These are phyloP conservation scores for Porcisia deanei DNA, from an alignment of 208 protist genomes.

Conservation along the genomic window DNA sequence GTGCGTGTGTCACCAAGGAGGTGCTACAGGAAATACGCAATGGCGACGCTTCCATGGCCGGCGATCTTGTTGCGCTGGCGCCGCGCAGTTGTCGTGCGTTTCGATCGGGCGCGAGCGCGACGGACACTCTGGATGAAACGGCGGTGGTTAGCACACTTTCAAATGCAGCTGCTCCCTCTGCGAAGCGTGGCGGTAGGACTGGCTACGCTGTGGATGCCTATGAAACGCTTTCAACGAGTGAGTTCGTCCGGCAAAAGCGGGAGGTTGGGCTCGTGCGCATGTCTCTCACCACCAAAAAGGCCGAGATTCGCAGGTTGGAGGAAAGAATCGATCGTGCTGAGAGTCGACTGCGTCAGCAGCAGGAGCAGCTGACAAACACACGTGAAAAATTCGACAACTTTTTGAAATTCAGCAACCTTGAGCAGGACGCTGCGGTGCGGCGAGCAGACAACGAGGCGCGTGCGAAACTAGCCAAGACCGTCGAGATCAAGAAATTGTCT, in stretches of 20 bases:
- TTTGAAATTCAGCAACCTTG: constrained; percentile 94
- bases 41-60: constrained; percentile 69
- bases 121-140: neutral
- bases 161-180: neutral
- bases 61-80: constrained; percentile 44
- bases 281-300: constrained; percentile 92
- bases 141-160: neutral
- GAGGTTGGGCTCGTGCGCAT: constrained; percentile 96
- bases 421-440: constrained; percentile 95
- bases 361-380: constrained; percentile 93
- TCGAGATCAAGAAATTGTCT: constrained; percentile 96
- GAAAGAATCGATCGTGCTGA: constrained; percentile 91
- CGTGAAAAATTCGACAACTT: constrained; percentile 94
- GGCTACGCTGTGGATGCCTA: constrained; percentile 17
- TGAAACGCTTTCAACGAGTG: constrained; percentile 55
- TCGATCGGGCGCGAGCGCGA: neutral
- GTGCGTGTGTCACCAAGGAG: constrained; percentile 37
- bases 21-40: constrained; percentile 62
- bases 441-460: constrained; percentile 92
- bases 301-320: constrained; percentile 94
- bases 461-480: constrained; percentile 91
- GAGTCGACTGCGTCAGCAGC: constrained; percentile 89
- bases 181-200: neutral
- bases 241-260: constrained; percentile 94
- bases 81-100: constrained; percentile 22